phyloP scores from a whole-genome alignment of 768 basidiomycete species.

The Amanita rubescens region DNA sequence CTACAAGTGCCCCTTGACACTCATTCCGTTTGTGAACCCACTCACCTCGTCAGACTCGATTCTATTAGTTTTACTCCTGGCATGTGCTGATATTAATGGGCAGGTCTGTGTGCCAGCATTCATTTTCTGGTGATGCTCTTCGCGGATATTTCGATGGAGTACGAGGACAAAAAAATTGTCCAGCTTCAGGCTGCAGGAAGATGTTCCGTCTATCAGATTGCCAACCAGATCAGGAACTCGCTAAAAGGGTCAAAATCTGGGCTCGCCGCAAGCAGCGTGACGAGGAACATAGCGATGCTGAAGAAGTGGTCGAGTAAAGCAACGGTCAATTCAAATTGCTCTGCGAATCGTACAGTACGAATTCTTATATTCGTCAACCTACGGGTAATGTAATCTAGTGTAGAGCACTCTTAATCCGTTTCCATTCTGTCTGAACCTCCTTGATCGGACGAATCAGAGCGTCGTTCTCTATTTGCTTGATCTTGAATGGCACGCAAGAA shows the following conservation, averaged over 20 bases:
- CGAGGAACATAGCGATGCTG: slow-evolving; percentile 52
- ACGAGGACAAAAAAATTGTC: slow-evolving; percentile 41
- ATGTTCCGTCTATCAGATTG: slow-evolving; percentile 44
- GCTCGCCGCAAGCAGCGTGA: slow-evolving; percentile 43
- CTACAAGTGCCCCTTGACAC: slow-evolving; percentile 78
- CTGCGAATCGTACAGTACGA: neutral
- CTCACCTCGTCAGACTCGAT: slow-evolving; percentile 64
- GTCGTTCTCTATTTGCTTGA: slow-evolving; percentile 51
- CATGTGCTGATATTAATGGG: neutral
- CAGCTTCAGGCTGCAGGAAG: slow-evolving; percentile 66
- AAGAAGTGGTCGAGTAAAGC: slow-evolving; percentile 44
- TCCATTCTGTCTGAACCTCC: slow-evolving; percentile 57
- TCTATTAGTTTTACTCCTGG: neutral
- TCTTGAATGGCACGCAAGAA: slow-evolving; percentile 79
- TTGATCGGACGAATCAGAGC: slow-evolving; percentile 4
- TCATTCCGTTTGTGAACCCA: slow-evolving; percentile 61
- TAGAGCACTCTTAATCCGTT: slow-evolving; percentile 41
- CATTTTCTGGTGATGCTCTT: slow-evolving; percentile 72
- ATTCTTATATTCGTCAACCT: neutral
- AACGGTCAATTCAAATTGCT: no score
- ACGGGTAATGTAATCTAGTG: neutral
- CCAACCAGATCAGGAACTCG: slow-evolving; percentile 48
- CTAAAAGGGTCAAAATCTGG: slow-evolving; percentile 52
- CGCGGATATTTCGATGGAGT: slow-evolving; percentile 43
- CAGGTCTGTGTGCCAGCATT: slow-evolving; percentile 71